Evolutionary conservation across 2,329 filamentous ascomycete species (phyloP), one percentile per base, ranked within the genome.

Genomic region (Periconia sp.): DNA sequence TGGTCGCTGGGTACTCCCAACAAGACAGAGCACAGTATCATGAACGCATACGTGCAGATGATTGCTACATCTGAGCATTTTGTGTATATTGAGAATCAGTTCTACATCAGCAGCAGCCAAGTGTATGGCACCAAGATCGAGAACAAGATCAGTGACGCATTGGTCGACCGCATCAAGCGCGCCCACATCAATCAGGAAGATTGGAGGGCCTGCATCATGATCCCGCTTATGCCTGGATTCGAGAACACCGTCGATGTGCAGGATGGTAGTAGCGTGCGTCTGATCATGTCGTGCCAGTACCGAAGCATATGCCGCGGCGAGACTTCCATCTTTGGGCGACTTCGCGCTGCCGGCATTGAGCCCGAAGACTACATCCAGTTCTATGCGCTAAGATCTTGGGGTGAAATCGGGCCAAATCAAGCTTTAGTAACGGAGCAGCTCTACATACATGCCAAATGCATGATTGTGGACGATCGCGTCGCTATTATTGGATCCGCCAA

Each of bases 51-150:
- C 68, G 84, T 95, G 62, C 94, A 95, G 71, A 86, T 96, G 79
- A 99, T 99, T 62, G 88, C 94, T 60, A 89, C 93, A 59, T 97
- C 92, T 1, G 91, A 99, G 45, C 94, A 97, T 72, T 96, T 97
- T 66, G 91, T 97, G 48, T 97, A 99, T 74, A 96, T 97, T 61
- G 94, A 99, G 73, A 99, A 99, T 70, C 94, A 99, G 69, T 99
- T 97, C 76, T 99, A 96, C 78, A 90, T 99, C 72, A 95, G 91
- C 35, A 96, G 91, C 61, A 94, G 90, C 47, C 89, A 94, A 66
- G 92, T 92, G 6, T 86, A 96, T 63, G 90, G 89, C 49, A 90
- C 89, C 13, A 91, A 87, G 69, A 94, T 99, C 58, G 84, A 91
- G 71, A 99, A 99, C 73, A 86, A 88, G 60, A 97, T 99, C 62